Evolutionary conservation across 768 basidiomycete species (phyloP).

Genomic region (Vishniacozyma victoriae): DNA sequence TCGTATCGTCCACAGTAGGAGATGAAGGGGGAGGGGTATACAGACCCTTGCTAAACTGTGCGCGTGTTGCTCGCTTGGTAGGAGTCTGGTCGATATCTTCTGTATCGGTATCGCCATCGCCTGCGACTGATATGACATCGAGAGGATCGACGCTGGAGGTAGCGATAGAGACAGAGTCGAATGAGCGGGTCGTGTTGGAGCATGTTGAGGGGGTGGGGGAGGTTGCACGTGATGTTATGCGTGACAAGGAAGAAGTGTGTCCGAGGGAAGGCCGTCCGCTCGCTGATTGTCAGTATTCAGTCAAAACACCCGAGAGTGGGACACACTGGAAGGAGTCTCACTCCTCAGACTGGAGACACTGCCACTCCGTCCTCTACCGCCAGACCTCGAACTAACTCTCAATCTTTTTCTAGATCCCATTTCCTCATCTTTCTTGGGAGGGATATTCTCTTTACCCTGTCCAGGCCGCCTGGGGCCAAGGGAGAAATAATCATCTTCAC

Average conservation of each 20-base stretch:
- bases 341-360: conserved; percentile 37
- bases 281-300: neutral
- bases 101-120: conserved; percentile 8
- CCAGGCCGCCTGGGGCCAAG: conserved; percentile 15
- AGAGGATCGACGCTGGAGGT: conserved; percentile 18
- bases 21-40: conserved; percentile 35
- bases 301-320: neutral
- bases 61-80: conserved; percentile 21
- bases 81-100: conserved; percentile 26
- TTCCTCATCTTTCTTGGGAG: conserved; percentile 33
- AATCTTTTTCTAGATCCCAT: conserved; percentile 23
- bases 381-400: conserved; percentile 12
- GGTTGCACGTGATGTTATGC: conserved; percentile 9
- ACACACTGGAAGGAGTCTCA: conserved; percentile 28
- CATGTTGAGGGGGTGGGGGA: conserved; percentile 33
- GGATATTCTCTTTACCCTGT: conserved; percentile 41
- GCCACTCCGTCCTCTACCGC: conserved; percentile 28
- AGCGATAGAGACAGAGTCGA: conserved; percentile 20
- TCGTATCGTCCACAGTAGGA: conserved; percentile 17
- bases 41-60: conserved; percentile 6
- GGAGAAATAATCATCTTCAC: too few species aligned
- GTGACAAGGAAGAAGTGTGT: conserved; percentile 22
- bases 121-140: conserved; percentile 10
- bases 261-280: conserved; percentile 23
- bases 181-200: conserved; percentile 13